A percentile compares a stretch with the other conserved stretches of the same genome.
Evolutionary conservation across 2,329 filamentous ascomycete species (phyloP).

Genomic region (Sporothrix euskadiensis): DNA sequence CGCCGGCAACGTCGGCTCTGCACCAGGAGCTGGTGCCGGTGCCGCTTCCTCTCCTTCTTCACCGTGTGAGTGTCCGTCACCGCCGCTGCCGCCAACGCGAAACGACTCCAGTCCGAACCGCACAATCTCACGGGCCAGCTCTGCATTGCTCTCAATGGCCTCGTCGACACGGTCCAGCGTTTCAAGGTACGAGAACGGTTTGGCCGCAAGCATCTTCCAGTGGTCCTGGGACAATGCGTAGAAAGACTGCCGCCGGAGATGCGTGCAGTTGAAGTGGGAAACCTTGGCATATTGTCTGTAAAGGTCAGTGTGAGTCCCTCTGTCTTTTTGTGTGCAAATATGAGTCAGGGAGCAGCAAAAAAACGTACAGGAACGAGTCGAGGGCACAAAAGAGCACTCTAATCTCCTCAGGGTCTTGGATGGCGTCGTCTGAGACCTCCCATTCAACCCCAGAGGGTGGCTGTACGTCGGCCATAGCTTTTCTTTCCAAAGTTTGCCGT

Average conservation of each 20-base stretch:
- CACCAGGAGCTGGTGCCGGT: constrained; percentile 35
- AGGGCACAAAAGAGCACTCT: constrained; percentile 77
- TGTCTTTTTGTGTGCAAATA: background rate
- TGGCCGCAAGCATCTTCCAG: constrained; percentile 76
- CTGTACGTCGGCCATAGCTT: background rate
- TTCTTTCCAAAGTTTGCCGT: no score
- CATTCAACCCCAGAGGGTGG: constrained; percentile 17
- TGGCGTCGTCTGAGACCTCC: constrained; percentile 29
- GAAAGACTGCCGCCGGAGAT: constrained; percentile 86
- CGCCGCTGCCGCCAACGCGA: constrained; percentile 43
- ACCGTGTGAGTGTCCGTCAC: background rate
- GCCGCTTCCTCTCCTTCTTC: background rate
- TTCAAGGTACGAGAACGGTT: constrained; percentile 80
- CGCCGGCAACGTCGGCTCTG: constrained; percentile 52
- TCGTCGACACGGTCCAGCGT: constrained; percentile 77
- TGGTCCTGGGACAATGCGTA: constrained; percentile 84
- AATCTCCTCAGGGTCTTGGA: constrained; percentile 72
- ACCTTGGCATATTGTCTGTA: constrained; percentile 79
- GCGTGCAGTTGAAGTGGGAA: constrained; percentile 87
- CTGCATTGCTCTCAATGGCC: constrained; percentile 85
- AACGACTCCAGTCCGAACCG: constrained; percentile 69
- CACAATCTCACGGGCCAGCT: constrained; percentile 77
- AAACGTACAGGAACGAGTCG: constrained; percentile 82
- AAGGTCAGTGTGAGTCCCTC: background rate
- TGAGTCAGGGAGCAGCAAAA: background rate